These are phyloP conservation scores for Pseudogymnoascus sp. DNA, from an alignment of 2,329 filamentous ascomycete species.

Conservation along the genomic window DNA sequence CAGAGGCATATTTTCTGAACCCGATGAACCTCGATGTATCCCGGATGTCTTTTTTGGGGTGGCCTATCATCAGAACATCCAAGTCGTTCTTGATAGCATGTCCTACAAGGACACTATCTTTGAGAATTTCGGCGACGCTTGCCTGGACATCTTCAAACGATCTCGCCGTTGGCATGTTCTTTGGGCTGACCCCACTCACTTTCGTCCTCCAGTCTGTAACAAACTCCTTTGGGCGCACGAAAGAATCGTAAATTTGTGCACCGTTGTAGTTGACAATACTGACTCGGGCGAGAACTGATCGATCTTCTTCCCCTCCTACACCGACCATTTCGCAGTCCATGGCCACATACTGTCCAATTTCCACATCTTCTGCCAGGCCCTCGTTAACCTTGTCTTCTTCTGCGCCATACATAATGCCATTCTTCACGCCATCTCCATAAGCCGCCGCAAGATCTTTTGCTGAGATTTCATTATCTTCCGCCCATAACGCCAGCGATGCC, in stretches of 20 bases:
- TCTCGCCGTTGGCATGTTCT: conserved; percentile 62
- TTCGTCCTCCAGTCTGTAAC: conserved; percentile 88
- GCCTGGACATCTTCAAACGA: conserved; percentile 69
- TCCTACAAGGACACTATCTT: conserved; percentile 67
- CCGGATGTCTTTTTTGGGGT: conserved; percentile 69
- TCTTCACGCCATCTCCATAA: conserved; percentile 48
- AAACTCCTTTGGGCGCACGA: conserved; percentile 66
- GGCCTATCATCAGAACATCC: conserved; percentile 65
- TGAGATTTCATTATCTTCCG: conserved; percentile 53
- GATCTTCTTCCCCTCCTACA: conserved; percentile 59
- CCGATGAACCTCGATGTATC: conserved; percentile 74
- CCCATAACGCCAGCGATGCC: conserved; percentile 51
- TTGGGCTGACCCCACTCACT: conserved; percentile 72
- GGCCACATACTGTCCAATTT: conserved; percentile 82
- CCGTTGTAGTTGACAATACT: conserved; percentile 93
- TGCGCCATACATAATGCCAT: conserved; percentile 39
- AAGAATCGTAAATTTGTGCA: conserved; percentile 87
- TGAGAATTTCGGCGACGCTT: conserved; percentile 60
- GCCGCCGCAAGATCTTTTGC: conserved; percentile 52
- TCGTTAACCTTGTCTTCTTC: conserved; percentile 51
- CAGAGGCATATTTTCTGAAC: conserved; percentile 62
- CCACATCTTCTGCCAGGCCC: conserved; percentile 51
- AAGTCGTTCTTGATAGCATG: conserved; percentile 77
- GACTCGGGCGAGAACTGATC: conserved; percentile 74
- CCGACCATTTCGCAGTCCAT: conserved; percentile 99